phyloP scores from a whole-genome alignment of 805 yeast species.

The Spathaspora hagerdaliae region DNA sequence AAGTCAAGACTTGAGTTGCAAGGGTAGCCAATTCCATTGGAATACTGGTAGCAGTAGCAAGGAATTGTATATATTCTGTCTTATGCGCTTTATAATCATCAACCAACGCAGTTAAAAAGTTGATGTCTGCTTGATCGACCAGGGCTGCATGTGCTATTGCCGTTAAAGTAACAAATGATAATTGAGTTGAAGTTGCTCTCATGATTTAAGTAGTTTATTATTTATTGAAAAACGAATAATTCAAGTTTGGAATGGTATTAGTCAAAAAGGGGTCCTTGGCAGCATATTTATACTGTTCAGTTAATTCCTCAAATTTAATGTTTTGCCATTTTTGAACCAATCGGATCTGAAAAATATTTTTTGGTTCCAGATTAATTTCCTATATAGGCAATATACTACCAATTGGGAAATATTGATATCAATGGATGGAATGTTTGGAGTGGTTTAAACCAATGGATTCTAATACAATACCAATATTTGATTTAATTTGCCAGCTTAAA shows the following conservation, averaged over 20 bases:
- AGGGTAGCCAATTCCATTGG: conserved; percentile 26
- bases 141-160: conserved; percentile 16
- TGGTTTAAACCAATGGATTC: too few relatives aligned
- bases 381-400: neutral
- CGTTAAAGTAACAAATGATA: conserved; percentile 8
- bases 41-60: conserved; percentile 21
- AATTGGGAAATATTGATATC: neutral
- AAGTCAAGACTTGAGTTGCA: conserved; percentile 26
- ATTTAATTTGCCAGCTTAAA: too few relatives aligned
- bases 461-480: too few relatives aligned
- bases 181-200: too few relatives aligned
- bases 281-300: too few relatives aligned
- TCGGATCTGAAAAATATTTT: too few relatives aligned
- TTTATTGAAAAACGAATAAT: neutral
- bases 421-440: neutral
- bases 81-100: conserved; percentile 25
- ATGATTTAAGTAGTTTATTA: too few relatives aligned
- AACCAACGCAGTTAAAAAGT: conserved; percentile 35
- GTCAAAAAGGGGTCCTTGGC: too few relatives aligned
- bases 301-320: too few relatives aligned
- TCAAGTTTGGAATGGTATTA: neutral
- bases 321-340: too few relatives aligned
- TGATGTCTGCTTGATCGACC: conserved; percentile 17
- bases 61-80: conserved; percentile 22
- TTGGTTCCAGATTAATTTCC: neutral